These are phyloP conservation scores for Stereocaulon alpinum DNA, from an alignment of 495 filamentous ascomycete genomes.

Conservation along the genomic window DNA sequence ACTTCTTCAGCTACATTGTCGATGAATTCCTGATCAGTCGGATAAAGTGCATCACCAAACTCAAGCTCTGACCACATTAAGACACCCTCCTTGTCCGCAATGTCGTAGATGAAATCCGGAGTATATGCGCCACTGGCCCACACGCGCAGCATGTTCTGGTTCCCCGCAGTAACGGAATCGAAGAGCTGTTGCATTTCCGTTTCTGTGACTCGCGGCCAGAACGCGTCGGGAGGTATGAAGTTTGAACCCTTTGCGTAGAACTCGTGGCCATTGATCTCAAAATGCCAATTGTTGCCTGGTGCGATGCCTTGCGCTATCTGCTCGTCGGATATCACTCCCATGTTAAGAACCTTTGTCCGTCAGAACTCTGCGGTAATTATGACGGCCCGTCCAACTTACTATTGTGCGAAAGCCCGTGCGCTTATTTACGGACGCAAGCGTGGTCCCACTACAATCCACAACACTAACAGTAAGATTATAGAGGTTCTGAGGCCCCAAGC, in stretches of 20 bases:
- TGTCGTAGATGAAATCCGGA: conserved; percentile 58
- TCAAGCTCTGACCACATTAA: conserved; percentile 61
- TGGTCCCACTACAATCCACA: conserved; percentile 27
- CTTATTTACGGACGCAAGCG: conserved; percentile 41
- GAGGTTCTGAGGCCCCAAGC: conserved; percentile 48
- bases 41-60: conserved; percentile 56
- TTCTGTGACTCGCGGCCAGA: conserved; percentile 54
- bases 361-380: neutral
- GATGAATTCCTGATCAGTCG: conserved; percentile 44
- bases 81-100: conserved; percentile 55
- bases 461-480: conserved; percentile 48
- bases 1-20: conserved; percentile 50
- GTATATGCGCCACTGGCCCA: conserved; percentile 57
- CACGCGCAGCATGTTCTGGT: conserved; percentile 62
- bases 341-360: conserved; percentile 39
- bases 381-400: conserved; percentile 10
- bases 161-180: conserved; percentile 44
- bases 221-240: conserved; percentile 55
- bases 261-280: conserved; percentile 57
- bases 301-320: conserved; percentile 48
- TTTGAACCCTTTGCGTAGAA: conserved; percentile 62
- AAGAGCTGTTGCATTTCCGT: conserved; percentile 45
- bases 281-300: conserved; percentile 58
- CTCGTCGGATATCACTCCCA: conserved; percentile 45
- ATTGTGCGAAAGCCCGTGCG: conserved; percentile 58